A percentile compares a stretch with the other conserved stretches of the same genome.
phyloP scores from a whole-genome alignment of 805 yeast species.

The Metschnikowia lunata region DNA sequence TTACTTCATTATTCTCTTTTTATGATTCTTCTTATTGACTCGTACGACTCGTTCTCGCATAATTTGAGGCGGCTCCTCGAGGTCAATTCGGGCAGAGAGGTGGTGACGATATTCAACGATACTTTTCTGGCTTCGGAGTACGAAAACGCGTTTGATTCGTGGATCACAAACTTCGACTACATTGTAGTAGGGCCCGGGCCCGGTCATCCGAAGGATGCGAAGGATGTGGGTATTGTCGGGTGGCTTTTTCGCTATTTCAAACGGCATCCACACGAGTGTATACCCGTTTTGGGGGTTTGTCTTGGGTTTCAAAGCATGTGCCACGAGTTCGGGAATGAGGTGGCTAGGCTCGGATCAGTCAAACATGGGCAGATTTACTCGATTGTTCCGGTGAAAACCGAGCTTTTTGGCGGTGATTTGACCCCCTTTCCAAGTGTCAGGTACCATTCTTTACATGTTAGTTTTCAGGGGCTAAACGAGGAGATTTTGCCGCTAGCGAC shows the following conservation, averaged over 20 bases:
- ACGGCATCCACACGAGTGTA: constrained; percentile 9
- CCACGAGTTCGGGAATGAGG: constrained; percentile 51
- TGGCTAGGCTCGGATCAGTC: constrained; percentile 51
- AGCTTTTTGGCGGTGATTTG: constrained; percentile 6
- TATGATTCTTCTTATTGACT: constrained; percentile 73
- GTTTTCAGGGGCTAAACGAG: constrained; percentile 22
- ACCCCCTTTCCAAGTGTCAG: constrained; percentile 65
- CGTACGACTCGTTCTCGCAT: constrained; percentile 92
- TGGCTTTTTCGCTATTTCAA: constrained; percentile 41
- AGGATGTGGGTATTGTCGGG: constrained; percentile 73
- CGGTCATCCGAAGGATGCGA: constrained; percentile 65
- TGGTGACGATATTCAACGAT: constrained; percentile 62
- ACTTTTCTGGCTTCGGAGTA: constrained; percentile 34
- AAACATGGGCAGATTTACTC: constrained; percentile 83
- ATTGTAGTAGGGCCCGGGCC: constrained; percentile 96
- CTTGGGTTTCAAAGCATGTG: constrained; percentile 88
- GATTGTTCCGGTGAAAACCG: constrained; percentile 43
- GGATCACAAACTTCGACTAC: constrained; percentile 59
- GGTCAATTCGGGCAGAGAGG: constrained; percentile 45
- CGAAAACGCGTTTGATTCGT: constrained; percentile 32
- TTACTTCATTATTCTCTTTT: neutral
- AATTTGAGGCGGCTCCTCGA: constrained; percentile 66
- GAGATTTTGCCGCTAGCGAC: constrained; percentile 56
- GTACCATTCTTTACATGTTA: constrained; percentile 79
- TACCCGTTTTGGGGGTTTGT: constrained; percentile 87